phyloP scores from a whole-genome alignment of 2,329 filamentous ascomycete genomes.

The Aspergillus clavatus region DNA sequence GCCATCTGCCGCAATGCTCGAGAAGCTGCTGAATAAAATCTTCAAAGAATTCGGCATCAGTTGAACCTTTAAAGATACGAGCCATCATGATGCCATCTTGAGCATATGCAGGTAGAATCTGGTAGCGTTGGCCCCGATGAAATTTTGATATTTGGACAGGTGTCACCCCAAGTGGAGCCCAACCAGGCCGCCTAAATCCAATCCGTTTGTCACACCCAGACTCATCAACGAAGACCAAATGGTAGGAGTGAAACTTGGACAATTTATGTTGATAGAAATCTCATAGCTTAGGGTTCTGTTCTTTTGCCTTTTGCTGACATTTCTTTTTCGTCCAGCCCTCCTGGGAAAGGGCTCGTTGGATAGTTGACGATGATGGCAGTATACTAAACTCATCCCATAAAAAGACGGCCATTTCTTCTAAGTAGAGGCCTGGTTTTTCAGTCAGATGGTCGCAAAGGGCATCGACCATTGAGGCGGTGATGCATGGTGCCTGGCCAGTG shows the following conservation, averaged over 20 bases:
- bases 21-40: slow-evolving; percentile 30
- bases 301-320: slow-evolving; percentile 25
- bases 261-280: slow-evolving; percentile 33
- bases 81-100: slow-evolving; percentile 27
- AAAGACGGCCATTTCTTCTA: slow-evolving; percentile 21
- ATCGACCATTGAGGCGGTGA: slow-evolving; percentile 20
- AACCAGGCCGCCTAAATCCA: slow-evolving; percentile 31
- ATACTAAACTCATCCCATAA: slow-evolving; percentile 11
- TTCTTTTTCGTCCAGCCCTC: slow-evolving; percentile 18
- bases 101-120: slow-evolving; percentile 31
- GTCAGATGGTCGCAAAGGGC: slow-evolving; percentile 20
- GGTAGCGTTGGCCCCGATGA: slow-evolving; percentile 19
- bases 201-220: slow-evolving; percentile 35
- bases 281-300: slow-evolving; percentile 34
- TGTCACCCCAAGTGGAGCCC: slow-evolving; percentile 35
- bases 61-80: slow-evolving; percentile 27
- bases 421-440: slow-evolving; percentile 21
- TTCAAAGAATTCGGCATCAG: slow-evolving; percentile 27
- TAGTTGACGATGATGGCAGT: not conserved
- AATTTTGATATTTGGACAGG: slow-evolving; percentile 21
- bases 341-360: slow-evolving; percentile 1
- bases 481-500: slow-evolving; percentile 15
- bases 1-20: slow-evolving; percentile 22
- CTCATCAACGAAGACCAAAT: slow-evolving; percentile 36
- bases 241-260: slow-evolving; percentile 28